Evolutionary conservation across 2,329 filamentous ascomycete species (phyloP).

Genomic region (Iodosphaeria phyllophila): DNA sequence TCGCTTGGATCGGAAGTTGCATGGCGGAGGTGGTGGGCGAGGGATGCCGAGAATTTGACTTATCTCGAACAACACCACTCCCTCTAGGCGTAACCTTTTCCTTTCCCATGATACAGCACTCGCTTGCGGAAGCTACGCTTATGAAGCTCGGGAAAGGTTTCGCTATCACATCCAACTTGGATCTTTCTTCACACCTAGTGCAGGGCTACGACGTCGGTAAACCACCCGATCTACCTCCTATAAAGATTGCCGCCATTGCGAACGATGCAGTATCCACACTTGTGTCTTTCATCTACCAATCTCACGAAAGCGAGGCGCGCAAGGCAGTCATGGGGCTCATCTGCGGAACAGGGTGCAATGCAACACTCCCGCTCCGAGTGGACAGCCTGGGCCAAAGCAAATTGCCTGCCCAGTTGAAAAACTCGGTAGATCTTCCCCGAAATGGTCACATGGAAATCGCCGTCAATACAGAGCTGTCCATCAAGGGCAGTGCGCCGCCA

Average conservation of each 20-base stretch:
- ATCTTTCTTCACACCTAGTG: constrained; percentile 39
- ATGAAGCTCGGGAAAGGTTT: constrained; percentile 58
- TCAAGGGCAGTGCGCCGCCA: constrained; percentile 54
- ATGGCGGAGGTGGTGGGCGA: constrained; percentile 55
- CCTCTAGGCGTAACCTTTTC: constrained; percentile 51
- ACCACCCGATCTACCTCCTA: constrained; percentile 32
- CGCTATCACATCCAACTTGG: constrained; percentile 37
- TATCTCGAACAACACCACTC: constrained; percentile 26
- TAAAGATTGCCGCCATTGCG: constrained; percentile 58
- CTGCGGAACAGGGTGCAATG: constrained; percentile 66
- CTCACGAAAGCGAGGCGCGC: constrained; percentile 38
- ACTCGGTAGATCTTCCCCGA: no score
- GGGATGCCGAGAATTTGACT: constrained; percentile 24
- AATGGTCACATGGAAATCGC: no score
- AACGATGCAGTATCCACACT: constrained; percentile 71
- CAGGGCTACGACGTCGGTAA: constrained; percentile 37
- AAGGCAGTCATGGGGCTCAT: constrained; percentile 65
- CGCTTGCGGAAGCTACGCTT: constrained; percentile 40
- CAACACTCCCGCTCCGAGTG: constrained; percentile 54
- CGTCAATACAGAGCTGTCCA: constrained; percentile 74
- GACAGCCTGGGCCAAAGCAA: constrained; percentile 45
- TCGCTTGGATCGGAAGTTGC: constrained; percentile 64
- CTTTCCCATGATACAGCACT: constrained; percentile 49
- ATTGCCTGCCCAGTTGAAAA: constrained; percentile 35
- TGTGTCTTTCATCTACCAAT: constrained; percentile 57